Base-by-base conservation (phyloP, 139 green algal species). In the Desmodesmus armatus region DNA sequence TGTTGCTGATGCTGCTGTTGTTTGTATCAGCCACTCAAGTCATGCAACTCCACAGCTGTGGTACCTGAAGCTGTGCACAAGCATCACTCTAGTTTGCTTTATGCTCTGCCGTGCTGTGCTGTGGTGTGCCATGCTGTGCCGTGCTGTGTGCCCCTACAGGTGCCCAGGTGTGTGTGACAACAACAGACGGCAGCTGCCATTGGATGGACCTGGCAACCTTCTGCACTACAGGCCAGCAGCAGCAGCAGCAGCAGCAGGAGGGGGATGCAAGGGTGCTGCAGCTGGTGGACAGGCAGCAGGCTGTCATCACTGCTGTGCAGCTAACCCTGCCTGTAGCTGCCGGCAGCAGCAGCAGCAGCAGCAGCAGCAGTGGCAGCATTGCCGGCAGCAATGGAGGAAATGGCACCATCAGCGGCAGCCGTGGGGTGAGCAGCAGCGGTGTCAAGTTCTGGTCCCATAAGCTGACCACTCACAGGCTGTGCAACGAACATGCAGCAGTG, bases 311-410 rank as follows among this genome's bases (percentile, higher is more conserved):
- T 27, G 75, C 75, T 44, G 58, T 84, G 7, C 29, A 41, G n/a
- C n/a, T 84, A 19, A 60, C n/a, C 3, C 29, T 84, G n/a, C 33
- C 29, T 9, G 9, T 70, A 29, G 60, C 7, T 58, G 83, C 44
- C 41, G 17, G 29, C 9, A 51, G 51, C 35, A 74, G 19, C 82
- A 82, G 55, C 81, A 80, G 43, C 78, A 85, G 78, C 78, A 87
- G n/a, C 25, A 80, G 43, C 21, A 33, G 60, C 62, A 84, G 70
- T 41, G 47, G 31, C 43, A 41, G 79, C 67, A 85, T 11, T 21
- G 39, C 41, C 35, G 62, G 19, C 82, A 82, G 55, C 81, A 80
- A n/a, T 62, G 77, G 78, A 60, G 81, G n/a, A 4, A 80, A 33
- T 25, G 37, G 60, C 62, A 84, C 60, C 35, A 55, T 29, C 43